phyloP scores from a whole-genome alignment of 2,329 filamentous ascomycete genomes.

The Paramyrothecium sp. region DNA sequence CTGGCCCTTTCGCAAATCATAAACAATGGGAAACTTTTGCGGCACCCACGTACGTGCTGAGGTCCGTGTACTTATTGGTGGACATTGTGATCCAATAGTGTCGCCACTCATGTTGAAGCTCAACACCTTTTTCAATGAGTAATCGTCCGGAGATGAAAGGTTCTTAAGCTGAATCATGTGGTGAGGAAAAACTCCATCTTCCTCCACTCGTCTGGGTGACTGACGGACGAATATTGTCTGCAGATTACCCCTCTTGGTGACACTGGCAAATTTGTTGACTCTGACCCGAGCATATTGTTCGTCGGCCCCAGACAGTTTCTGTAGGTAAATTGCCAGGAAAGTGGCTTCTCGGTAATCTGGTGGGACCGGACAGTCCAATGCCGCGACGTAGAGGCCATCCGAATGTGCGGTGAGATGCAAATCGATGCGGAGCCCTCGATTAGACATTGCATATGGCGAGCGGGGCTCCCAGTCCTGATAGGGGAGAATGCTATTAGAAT shows the following conservation, averaged over 20 bases:
- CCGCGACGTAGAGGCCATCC: conserved; percentile 21
- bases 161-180: conserved; percentile 15
- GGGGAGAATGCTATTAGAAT: conserved; percentile 28
- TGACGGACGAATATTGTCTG: conserved; percentile 26
- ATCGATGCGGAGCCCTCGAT: conserved; percentile 22
- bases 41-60: neutral
- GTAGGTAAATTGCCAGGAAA: conserved; percentile 27
- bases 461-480: conserved; percentile 28
- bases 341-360: conserved; percentile 22
- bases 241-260: conserved; percentile 15
- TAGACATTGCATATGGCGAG: conserved; percentile 20
- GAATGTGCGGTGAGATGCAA: conserved; percentile 15
- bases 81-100: neutral
- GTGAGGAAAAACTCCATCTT: conserved; percentile 16
- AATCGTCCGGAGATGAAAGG: conserved; percentile 4
- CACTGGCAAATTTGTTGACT: conserved; percentile 10
- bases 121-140: neutral
- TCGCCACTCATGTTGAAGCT: neutral
- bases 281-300: conserved; percentile 22
- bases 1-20: neutral
- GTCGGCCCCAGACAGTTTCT: conserved; percentile 19
- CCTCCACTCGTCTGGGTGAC: conserved; percentile 9
- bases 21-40: conserved; percentile 1
- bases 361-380: conserved; percentile 28
- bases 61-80: neutral